Base-by-base conservation (phyloP, 345 rosid species). In the Euphorbia tirucalli region DNA sequence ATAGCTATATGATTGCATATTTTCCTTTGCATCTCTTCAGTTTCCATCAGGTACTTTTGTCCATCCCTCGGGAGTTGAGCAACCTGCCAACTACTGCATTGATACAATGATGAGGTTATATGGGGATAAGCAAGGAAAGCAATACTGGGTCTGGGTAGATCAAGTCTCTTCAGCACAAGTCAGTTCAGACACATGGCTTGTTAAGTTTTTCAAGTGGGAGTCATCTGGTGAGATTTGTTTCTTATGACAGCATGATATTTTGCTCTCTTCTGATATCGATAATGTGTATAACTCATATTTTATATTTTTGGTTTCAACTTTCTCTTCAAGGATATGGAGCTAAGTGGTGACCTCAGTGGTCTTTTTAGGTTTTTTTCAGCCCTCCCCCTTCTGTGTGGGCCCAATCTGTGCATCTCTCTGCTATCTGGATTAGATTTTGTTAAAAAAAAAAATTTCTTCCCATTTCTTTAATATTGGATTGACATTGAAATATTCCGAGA, bases 31-130 rank as follows among this genome's bases (percentile, higher is more conserved):
- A 7, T 56, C 56, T 30, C 21, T 37, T 10, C 54, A 74, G 77
- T 67, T 74, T 49, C 77, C 77, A 21, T n/a, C 11, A 18, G 72
- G 77, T 37, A 68, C 77, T 16, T 61, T 37, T 61, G 66, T 67
- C 54, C 77, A 74, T 68, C 77, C 77, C 50, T 60, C 72, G 3
- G 77, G 77, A 68, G 52, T 68, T 49, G 59, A 74, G 31, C 77
- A 39, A 68, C 28, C 72, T 37, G 9, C 61, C 54, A 5, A 11
- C 61, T 57, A 68, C 27, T 74, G 77, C 61, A 18, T 74, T 24
- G 77, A 74, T 67, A 50, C 41, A 32, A 48, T 74, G 71, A 21
- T 15, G 49, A 61, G 27, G 54, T n/a, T 60, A 48, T 49, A 74
- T 50, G 77, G 77, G n/a, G 68, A 67, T 44, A 74, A 50, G 68